A percentile compares a stretch with the other conserved stretches of the same genome.
Conservation (phyloP, 1,284 basidiomycete genomes). For the Tetrapyrgos nigripes region DNA sequence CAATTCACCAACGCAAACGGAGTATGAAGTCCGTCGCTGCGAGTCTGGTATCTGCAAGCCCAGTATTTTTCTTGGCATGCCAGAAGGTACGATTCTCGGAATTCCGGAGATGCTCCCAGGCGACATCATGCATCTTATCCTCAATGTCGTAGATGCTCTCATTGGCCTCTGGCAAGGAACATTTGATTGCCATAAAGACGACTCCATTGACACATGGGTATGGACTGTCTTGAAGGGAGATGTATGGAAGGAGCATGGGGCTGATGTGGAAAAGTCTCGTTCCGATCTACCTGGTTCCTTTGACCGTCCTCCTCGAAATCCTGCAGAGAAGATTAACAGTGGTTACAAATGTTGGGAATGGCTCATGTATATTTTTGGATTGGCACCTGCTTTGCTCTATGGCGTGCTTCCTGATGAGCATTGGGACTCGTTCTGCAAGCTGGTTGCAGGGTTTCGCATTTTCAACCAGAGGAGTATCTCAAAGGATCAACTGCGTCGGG, state of each 20-base stretch:
- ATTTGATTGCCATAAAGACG: background rate
- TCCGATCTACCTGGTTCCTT: constrained; percentile 27
- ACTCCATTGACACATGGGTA: constrained; percentile 20
- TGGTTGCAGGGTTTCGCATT: no score
- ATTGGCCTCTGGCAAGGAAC: constrained; percentile 27
- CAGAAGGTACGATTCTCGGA: background rate
- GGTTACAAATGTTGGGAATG: constrained; percentile 34
- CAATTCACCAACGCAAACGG: background rate
- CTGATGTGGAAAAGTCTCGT: constrained; percentile 1
- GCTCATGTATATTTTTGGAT: constrained; percentile 24
- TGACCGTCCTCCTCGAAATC: constrained; percentile 28
- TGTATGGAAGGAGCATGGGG: no score
- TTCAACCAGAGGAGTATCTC: no score
- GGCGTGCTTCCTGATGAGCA: constrained; percentile 22
- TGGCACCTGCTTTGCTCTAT: constrained; percentile 26
- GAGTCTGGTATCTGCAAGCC: background rate
- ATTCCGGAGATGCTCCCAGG: constrained; percentile 24
- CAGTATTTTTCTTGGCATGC: background rate
- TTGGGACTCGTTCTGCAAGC: no score
- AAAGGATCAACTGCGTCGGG: constrained; percentile 7
- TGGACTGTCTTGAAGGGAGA: constrained; percentile 27
- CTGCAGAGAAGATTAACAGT: no score
- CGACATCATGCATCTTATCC: constrained; percentile 36
- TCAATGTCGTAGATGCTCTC: constrained; percentile 33
- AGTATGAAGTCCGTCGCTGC: background rate